These are phyloP conservation scores for Lactuca sativa DNA, from an alignment of 129 eudicot species.

Conservation along the genomic window DNA sequence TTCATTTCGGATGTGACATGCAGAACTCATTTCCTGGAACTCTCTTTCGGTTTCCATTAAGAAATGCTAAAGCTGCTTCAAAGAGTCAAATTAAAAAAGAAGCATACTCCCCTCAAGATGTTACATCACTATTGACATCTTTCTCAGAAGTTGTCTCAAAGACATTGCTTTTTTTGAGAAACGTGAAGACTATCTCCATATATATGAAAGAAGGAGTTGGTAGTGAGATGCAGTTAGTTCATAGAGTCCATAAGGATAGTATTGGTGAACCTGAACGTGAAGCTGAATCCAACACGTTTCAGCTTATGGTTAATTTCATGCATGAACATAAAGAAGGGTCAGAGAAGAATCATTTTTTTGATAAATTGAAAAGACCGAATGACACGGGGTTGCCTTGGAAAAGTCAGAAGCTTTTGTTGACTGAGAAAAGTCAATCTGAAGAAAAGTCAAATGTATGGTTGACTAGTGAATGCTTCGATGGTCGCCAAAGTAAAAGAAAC, in stretches of 20 bases:
- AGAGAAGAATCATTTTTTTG: conserved; percentile 55
- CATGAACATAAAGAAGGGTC: conserved; percentile 53
- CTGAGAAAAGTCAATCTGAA: conserved; percentile 56
- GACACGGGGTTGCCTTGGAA: conserved; percentile 69
- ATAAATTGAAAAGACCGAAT: conserved; percentile 54
- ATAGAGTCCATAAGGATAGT: conserved; percentile 58
- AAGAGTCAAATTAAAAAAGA: conserved; percentile 95
- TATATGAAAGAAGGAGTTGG: conserved; percentile 76
- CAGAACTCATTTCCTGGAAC: conserved; percentile 89
- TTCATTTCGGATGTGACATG: conserved; percentile 95
- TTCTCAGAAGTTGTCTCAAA: conserved; percentile 80
- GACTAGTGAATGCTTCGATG: conserved; percentile 83
- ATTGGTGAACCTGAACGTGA: conserved; percentile 57
- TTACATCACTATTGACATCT: conserved; percentile 81
- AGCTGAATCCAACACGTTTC: conserved; percentile 50
- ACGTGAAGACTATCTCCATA: conserved; percentile 78
- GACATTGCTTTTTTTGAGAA: conserved; percentile 84
- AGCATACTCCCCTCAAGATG: conserved; percentile 83
- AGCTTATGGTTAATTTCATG: conserved; percentile 56
- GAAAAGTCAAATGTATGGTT: conserved; percentile 71
- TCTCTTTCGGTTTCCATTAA: conserved; percentile 90
- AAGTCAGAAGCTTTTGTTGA: conserved; percentile 73
- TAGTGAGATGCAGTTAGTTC: conserved; percentile 78
- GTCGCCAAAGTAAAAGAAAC: conserved; percentile 47
- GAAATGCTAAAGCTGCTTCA: conserved; percentile 72